Percentiles rank a stretch among this genome's conserved stretches.
These are phyloP conservation scores for Zymoseptoria tritici DNA, from an alignment of 2,329 filamentous ascomycete species.

Conservation along the genomic window DNA sequence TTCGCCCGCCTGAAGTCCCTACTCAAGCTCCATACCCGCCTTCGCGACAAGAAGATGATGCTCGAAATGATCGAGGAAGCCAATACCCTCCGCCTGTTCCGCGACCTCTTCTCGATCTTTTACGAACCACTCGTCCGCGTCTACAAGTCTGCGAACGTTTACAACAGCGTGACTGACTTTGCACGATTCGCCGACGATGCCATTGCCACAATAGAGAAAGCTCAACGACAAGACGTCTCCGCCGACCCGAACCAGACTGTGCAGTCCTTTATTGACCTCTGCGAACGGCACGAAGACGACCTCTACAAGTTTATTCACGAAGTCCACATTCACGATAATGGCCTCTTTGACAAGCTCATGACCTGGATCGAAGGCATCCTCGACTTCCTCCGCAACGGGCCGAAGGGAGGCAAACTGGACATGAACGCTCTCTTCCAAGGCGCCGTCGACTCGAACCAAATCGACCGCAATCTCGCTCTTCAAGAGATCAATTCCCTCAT, in stretches of 20 bases:
- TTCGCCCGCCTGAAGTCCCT: slow-evolving; percentile 95
- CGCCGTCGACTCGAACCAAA: slow-evolving; percentile 56
- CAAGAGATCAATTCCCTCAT: slow-evolving; percentile 80
- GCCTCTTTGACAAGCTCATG: slow-evolving; percentile 93
- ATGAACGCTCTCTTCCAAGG: slow-evolving; percentile 90
- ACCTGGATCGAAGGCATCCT: slow-evolving; percentile 93
- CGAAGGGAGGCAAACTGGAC: slow-evolving; percentile 72
- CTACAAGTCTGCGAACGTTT: slow-evolving; percentile 98
- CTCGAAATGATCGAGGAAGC: slow-evolving; percentile 89
- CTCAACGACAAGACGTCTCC: slow-evolving; percentile 69
- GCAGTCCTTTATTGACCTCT: slow-evolving; percentile 95
- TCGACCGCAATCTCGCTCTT: slow-evolving; percentile 67
- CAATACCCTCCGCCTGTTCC: slow-evolving; percentile 91
- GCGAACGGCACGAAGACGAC: slow-evolving; percentile 87
- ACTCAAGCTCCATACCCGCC: slow-evolving; percentile 81
- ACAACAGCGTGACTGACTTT: slow-evolving; percentile 95
- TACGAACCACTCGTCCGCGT: slow-evolving; percentile 95
- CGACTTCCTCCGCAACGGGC: slow-evolving; percentile 83
- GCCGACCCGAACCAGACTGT: slow-evolving; percentile 98
- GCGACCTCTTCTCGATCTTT: slow-evolving; percentile 96
- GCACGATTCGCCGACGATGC: slow-evolving; percentile 87
- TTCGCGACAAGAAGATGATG: slow-evolving; percentile 97
- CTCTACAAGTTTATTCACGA: slow-evolving; percentile 99
- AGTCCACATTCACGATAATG: slow-evolving; percentile 93
- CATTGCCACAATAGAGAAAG: slow-evolving; percentile 67